phyloP scores from a whole-genome alignment of 345 rosid genomes.

The Moricandia arvensis region DNA sequence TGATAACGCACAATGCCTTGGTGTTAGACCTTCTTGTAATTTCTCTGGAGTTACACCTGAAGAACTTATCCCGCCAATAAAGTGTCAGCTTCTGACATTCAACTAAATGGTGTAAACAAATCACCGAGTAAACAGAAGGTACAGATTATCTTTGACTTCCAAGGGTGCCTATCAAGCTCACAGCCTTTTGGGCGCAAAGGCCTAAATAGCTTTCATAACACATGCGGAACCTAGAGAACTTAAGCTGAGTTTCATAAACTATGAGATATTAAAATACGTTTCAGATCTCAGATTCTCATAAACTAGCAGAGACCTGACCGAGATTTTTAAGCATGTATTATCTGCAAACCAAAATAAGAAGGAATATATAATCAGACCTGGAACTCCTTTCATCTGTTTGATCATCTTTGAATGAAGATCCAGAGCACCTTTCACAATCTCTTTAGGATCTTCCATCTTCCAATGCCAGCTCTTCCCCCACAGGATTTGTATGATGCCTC shows the following conservation, averaged over 20 bases:
- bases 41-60: slow-evolving; percentile 85
- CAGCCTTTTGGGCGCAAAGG: not conserved
- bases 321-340: not conserved
- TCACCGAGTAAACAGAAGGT: not conserved
- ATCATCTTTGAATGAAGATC: slow-evolving; percentile 91
- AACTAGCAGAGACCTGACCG: not conserved
- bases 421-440: slow-evolving; percentile 78
- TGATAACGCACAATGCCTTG: slow-evolving; percentile 93
- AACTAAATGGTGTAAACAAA: not conserved
- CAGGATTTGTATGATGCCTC: slow-evolving; percentile 99
- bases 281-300: not conserved
- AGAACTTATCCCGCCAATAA: slow-evolving; percentile 5
- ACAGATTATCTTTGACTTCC: not conserved
- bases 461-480: slow-evolving; percentile 99
- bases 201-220: not conserved
- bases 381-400: slow-evolving; percentile 98
- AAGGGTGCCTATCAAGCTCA: not conserved
- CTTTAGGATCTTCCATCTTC: slow-evolving; percentile 96
- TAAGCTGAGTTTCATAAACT: not conserved
- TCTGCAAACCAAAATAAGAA: not conserved
- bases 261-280: not conserved
- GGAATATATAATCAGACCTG: slow-evolving; percentile 54
- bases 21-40: slow-evolving; percentile 78
- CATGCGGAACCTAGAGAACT: not conserved
- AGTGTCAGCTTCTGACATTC: not conserved